Conservation (phyloP, 2,329 filamentous ascomycete genomes). For the Tolypocladium ophioglossoides region DNA sequence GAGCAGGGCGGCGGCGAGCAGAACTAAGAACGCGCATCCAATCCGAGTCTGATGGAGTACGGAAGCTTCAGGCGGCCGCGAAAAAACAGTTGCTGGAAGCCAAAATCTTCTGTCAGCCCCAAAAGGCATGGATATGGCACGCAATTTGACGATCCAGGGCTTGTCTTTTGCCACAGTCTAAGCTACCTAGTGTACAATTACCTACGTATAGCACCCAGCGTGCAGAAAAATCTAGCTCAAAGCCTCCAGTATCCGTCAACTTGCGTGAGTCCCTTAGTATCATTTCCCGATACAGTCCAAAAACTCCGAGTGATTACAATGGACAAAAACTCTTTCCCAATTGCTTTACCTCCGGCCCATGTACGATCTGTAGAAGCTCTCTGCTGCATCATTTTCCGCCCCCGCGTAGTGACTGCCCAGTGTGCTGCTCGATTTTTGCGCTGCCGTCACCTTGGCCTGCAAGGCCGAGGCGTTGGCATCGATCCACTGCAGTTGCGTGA, state of each 20-base stretch:
- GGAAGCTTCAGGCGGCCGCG: background rate
- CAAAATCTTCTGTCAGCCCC: background rate
- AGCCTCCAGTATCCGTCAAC: conserved; percentile 2
- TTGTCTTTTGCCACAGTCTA: conserved; percentile 16
- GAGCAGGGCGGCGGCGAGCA: conserved; percentile 59
- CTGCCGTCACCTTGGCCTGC: conserved; percentile 70
- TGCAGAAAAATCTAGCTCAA: conserved; percentile 6
- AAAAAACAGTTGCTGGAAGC: background rate
- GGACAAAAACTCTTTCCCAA: background rate
- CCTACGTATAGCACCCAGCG: conserved; percentile 13
- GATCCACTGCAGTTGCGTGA: conserved; percentile 87
- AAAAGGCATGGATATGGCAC: conserved; percentile 5
- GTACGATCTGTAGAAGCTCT: conserved; percentile 87
- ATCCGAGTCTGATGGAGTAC: background rate
- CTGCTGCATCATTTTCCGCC: conserved; percentile 60
- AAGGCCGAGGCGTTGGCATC: conserved; percentile 74
- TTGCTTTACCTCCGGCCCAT: conserved; percentile 54
- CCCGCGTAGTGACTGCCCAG: conserved; percentile 47
- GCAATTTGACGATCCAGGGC: conserved; percentile 8
- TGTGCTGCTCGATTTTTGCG: conserved; percentile 67
- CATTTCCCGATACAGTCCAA: background rate
- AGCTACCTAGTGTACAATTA: conserved; percentile 27
- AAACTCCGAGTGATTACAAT: conserved; percentile 3
- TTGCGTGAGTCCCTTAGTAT: conserved; percentile 6
- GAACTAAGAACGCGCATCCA: conserved; percentile 31